Evolutionary conservation across 805 yeast genomes (phyloP), one percentile per base, ranked within the genome.

Genomic region (Wickerhamomyces hampshirensis): DNA sequence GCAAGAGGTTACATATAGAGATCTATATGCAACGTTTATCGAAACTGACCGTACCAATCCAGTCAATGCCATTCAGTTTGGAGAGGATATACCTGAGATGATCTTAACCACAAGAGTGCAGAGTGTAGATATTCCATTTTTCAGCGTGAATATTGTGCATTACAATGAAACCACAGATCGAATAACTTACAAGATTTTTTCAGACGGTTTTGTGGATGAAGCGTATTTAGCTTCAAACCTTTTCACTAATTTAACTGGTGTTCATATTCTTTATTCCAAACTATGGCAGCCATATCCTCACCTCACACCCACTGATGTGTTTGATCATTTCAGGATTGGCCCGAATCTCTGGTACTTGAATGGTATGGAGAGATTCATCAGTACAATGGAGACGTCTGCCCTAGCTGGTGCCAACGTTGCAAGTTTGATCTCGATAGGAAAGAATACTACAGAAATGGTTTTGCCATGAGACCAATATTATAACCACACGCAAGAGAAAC

Each of bases 361-460:
- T 41, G 55, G 62, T 2, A 68, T 72, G 55, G 78, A 72, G 41
- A 51, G 59, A 7, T 63, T 72, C 29, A 59, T 69, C 34, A 66
- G 73, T 37, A 72, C 77, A 0, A 69, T 72, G 76, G 78, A 72
- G 42, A 70, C 78, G 0, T 56, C 68, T 11, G 68, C 74, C 1
- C 46, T 72, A 19, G 66, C 71, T 2, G 77, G 76, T 17, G 73
- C 73, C 14, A 65, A 65, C 37, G 71, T 67, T 18, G 77, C 77
- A 4, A 70, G 65, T 1, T 48, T 69, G 30, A 59, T 71, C 4
- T 46, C 63, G 7, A 5, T 23, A 3, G 62, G 58, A 1, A 36
- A 35, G 19, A 61, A 60, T 32, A 52, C 54, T 0, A 50, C 59
- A 11, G 23, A 15, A 2, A 37, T 44, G 18, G 21, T 28, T 12